Base-by-base conservation (phyloP, 208 protist genomes). In the Wallacemonas sp. region DNA sequence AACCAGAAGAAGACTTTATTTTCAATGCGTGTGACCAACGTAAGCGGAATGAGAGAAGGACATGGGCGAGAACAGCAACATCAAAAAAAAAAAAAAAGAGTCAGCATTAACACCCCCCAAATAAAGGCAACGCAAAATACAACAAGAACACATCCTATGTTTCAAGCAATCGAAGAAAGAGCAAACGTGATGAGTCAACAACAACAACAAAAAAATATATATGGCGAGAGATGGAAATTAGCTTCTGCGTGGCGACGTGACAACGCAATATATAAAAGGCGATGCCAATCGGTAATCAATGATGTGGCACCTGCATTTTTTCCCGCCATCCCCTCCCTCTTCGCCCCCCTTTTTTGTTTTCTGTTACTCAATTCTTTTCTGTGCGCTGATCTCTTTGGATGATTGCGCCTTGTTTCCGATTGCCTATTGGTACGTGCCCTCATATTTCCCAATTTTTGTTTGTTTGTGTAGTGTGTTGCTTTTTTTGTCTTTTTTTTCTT, bases 391-490 rank as follows among this genome's bases (percentile, higher is more conserved):
- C n/a, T n/a, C 9, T 41, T 41, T 41, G 36, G 14, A 41, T 14
- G 14, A 14, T 41, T 41, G 36, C 36, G 36, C 14, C 6, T 31
- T 38, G 51, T 5, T 58, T 39, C 14, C n/a, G n/a, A n/a, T n/a
- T n/a, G n/a, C n/a, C n/a, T n/a, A n/a, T n/a, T n/a, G n/a, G 30
- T 49, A 4, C 17, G 17, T 14, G 17, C 44, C 22, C 44, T 49
- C 44, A 67, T 70, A 44, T 58, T 68, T 62, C 14, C 36, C 36
- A 6, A 41, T 53, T 49, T 66, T 59, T n/a, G n/a, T n/a, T 26
- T 33, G 28, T 39, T 53, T 68, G n/a, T 59, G 49, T 58, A 41
- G 22, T n/a, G 2, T 51, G 8, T 34, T 54, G 12, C 21, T 14
- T 63, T 49, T 63, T 63, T 24, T 63, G 39, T 34, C 30, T 26